Percentiles rank a stretch among this genome's conserved stretches.
phyloP scores from a whole-genome alignment of 78 protist genomes.

The Creolimax fragrantissima region DNA sequence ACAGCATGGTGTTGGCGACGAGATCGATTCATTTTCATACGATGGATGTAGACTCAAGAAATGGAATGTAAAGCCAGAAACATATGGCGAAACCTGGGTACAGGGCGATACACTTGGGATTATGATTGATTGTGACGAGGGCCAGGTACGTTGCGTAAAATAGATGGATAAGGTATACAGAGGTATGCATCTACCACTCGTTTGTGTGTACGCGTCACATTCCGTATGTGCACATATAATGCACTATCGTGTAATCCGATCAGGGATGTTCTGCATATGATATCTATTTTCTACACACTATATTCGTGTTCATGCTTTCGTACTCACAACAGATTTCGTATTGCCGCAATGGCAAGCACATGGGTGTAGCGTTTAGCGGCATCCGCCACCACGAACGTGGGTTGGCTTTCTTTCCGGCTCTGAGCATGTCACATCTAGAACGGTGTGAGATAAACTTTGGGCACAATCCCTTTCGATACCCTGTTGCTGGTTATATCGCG shows the following conservation, averaged over 20 bases:
- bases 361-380: neutral
- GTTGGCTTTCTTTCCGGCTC: neutral
- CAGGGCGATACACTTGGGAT: conserved; percentile 24
- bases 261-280: too few species aligned
- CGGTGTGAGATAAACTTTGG: neutral
- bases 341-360: neutral
- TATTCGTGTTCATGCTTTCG: too few species aligned
- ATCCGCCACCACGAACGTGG: neutral
- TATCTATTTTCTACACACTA: too few species aligned
- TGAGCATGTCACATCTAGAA: neutral
- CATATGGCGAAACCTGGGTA: conserved; percentile 24
- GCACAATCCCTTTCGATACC: neutral
- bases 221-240: too few species aligned
- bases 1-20: conserved; percentile 33
- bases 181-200: neutral
- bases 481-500: neutral
- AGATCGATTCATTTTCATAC: conserved; percentile 16
- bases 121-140: neutral
- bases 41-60: conserved; percentile 22
- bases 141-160: neutral
- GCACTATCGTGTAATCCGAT: too few species aligned
- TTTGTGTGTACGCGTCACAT: too few species aligned
- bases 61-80: conserved; percentile 9
- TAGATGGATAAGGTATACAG: too few species aligned
- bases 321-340: neutral